Evolutionary conservation across 805 yeast genomes (phyloP), one percentile per base, ranked within the genome.

Genomic region (Torulaspora franciscae): DNA sequence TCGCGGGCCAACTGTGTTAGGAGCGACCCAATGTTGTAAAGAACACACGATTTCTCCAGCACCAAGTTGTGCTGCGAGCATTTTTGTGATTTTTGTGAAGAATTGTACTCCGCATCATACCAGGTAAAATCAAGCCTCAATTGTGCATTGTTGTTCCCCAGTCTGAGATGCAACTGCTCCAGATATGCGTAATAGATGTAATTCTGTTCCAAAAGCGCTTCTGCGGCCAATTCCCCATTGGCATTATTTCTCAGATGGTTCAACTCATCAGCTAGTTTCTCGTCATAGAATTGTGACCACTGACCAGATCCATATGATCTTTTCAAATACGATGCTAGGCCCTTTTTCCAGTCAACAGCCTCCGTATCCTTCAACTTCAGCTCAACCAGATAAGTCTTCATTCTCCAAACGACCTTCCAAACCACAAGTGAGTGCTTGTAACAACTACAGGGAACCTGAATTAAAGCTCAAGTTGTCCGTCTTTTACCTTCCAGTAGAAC

Each of bases 31-130:
- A 90, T 66, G 58, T 90, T 90, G 72, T 82, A 91, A 42, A 93
- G 70, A 2, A 83, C 69, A 22, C 85, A 77, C 0, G 96, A 96
- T 66, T 91, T 91, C 58, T 91, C 99, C 59, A 86, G 89, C 0
- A 96, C 88, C 35, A 86, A 57, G 0, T 96, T 83, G 56, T 76
- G 77, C 60, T 90, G 96, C n/a, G 83, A 71, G 48, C 75, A 75
- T 10, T 72, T 66, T 1, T 70, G 65, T 3, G 48, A 46, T 17
- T 41, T 49, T 10, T 43, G 42, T 0, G 66, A 47, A 1, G 69
- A 52, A 6, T 68, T 67, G 41, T 71, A 68, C 57, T 81, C 85
- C 4, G 93, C 83, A 59, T 90, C 95, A 52, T 68, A 67, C 98
- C 98, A 91, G 0, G 79, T 73, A 62, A 90, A 91, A 43, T 75